Base-by-base conservation (phyloP, 441 rosid genomes). In the Adansonia gregorii region DNA sequence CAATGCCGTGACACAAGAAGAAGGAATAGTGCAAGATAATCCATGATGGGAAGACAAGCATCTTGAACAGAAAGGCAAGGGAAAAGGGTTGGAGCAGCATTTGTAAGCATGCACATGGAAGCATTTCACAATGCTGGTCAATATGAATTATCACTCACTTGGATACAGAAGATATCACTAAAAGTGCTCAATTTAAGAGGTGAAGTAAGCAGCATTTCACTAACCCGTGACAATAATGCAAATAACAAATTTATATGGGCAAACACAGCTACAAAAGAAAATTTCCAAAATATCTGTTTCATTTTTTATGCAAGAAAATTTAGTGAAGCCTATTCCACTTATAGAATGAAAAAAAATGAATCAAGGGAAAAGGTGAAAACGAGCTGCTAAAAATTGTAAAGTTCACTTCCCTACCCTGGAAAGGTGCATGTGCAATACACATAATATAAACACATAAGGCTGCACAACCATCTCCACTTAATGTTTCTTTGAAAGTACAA, bases 21-120 rank as follows among this genome's bases (percentile, higher is more conserved):
- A 61, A 35, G 39, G 39, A 55, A 12, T 14, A 54, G 22, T 39
- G 39, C 19, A 58, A 51, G 60, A 61, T 49, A 17, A 75, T 72
- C 55, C 52, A 24, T 31, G n/a, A 74, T 8, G 27, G 12, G n/a
- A 58, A 72, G 78, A 45, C 54, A 78, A 14, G 17, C 77, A 31
- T 63, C 48, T 52, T 11, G 39, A 49, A 51, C 45, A 49, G 14
- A 75, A 64, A 51, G 45, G 45, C 70, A 24, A 59, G 22, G 46
- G 58, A 60, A 12, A 61, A n/a, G 9, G n/a, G 43, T 35, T 46
- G 45, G 20, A 46, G 45, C 14, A 74, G 58, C 9, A 46, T 15
- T n/a, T 4, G 8, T 11, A 67, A 17, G 52, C 71, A 65, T 39
- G 46, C 71, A 67, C 27, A 43, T 0, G 54, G 51, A 67, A 15